Conservation (phyloP, 148 eudicot species). For the Camellia sinensis region DNA sequence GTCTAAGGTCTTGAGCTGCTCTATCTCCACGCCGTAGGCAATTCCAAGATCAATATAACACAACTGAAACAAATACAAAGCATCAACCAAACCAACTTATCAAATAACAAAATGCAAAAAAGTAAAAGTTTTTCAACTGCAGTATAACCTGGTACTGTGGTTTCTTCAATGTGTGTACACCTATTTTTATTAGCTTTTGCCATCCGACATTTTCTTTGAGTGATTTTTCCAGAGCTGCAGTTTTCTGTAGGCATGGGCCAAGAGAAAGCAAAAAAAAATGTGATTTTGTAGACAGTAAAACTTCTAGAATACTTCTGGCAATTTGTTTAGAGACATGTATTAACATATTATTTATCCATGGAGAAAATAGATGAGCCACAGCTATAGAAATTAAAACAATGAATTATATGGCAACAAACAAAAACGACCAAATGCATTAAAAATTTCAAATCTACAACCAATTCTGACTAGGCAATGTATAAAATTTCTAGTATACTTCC, state of each 20-base stretch:
- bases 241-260: conserved; percentile 41
- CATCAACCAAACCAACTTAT: conserved; percentile 23
- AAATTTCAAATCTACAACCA: background rate
- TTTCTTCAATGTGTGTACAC: conserved; percentile 78
- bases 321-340: background rate
- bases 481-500: background rate
- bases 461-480: background rate
- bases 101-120: conserved; percentile 9
- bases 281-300: background rate
- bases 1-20: conserved; percentile 63
- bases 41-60: conserved; percentile 89
- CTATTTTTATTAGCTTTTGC: conserved; percentile 84
- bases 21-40: conserved; percentile 61
- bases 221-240: conserved; percentile 63
- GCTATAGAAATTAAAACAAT: background rate
- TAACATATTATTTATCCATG: background rate
- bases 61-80: conserved; percentile 40
- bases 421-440: background rate
- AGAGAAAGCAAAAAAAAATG: conserved; percentile 4
- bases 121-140: background rate
- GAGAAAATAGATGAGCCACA: background rate
- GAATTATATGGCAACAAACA: background rate
- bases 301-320: background rate
- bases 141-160: conserved; percentile 79
- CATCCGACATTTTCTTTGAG: conserved; percentile 66